These are phyloP conservation scores for Spergularia azorica DNA, from an alignment of 179 eudicot species.

Conservation along the genomic window DNA sequence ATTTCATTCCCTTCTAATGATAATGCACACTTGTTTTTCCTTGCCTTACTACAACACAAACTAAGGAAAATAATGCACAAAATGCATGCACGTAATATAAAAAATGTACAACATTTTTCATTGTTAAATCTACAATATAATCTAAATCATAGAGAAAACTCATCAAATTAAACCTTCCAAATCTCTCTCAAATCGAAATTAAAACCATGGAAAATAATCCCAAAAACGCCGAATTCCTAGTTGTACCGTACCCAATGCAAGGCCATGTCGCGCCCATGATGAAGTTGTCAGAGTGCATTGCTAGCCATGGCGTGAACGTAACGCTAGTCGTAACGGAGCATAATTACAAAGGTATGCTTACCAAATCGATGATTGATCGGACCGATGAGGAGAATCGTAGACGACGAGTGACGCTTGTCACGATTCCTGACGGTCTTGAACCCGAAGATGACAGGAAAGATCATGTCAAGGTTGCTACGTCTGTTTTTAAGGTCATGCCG, in stretches of 20 bases:
- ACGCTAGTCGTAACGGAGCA: conserved; percentile 7
- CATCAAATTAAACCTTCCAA: background rate
- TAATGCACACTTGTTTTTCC: background rate
- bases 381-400: background rate
- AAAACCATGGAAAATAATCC: conserved; percentile 15
- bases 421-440: conserved; percentile 11
- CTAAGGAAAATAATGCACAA: too few species aligned
- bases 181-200: background rate
- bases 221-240: background rate
- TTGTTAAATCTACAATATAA: background rate
- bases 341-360: conserved; percentile 7
- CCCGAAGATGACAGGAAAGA: conserved; percentile 14
- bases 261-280: conserved; percentile 18
- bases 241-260: conserved; percentile 19
- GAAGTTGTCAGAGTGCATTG: conserved; percentile 10
- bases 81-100: too few species aligned
- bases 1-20: background rate
- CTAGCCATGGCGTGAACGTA: conserved; percentile 8
- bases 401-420: background rate
- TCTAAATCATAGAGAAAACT: background rate
- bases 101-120: background rate
- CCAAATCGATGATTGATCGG: conserved; percentile 7
- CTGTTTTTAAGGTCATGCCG: conserved; percentile 6
- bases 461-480: background rate
- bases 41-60: too few species aligned